Evolutionary conservation across 495 filamentous ascomycete genomes (phyloP).

Genomic region (Evernia prunastri): DNA sequence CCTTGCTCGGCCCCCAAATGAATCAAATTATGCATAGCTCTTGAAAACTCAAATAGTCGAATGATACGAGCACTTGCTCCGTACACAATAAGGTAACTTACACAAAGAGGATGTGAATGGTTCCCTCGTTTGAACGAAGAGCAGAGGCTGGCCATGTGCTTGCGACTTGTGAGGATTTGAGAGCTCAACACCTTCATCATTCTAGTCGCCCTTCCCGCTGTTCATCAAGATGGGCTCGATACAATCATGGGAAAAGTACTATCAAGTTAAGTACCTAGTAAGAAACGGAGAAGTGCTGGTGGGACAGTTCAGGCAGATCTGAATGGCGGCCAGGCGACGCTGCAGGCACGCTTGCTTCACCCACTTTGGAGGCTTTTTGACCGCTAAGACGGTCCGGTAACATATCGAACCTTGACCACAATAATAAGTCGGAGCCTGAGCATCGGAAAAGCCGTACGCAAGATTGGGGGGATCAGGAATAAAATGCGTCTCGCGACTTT

Average conservation of each 20-base stretch:
- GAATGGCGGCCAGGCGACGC: background rate
- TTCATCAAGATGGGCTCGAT: background rate
- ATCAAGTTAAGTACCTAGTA: too few species aligned
- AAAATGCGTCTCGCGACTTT: background rate
- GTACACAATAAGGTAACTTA: too few species aligned
- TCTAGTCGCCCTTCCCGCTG: background rate
- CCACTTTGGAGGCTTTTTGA: background rate
- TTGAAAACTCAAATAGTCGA: background rate
- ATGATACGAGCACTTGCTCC: too few species aligned
- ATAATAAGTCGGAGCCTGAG: background rate
- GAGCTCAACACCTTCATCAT: background rate
- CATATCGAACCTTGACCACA: background rate
- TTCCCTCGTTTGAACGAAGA: too few species aligned
- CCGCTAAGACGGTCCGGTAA: background rate
- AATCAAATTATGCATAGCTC: too few species aligned
- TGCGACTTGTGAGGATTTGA: background rate
- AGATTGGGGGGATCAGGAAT: background rate
- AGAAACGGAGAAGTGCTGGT: background rate
- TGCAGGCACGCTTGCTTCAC: background rate
- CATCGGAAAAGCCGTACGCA: background rate
- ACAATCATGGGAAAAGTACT: background rate
- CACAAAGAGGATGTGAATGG: background rate
- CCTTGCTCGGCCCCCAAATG: conserved; percentile 2
- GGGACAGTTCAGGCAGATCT: background rate
- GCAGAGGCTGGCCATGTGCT: background rate